A percentile compares a stretch with the other conserved stretches of the same genome.
Conservation (phyloP, 768 basidiomycete species). For the Termitomyces sp. region DNA sequence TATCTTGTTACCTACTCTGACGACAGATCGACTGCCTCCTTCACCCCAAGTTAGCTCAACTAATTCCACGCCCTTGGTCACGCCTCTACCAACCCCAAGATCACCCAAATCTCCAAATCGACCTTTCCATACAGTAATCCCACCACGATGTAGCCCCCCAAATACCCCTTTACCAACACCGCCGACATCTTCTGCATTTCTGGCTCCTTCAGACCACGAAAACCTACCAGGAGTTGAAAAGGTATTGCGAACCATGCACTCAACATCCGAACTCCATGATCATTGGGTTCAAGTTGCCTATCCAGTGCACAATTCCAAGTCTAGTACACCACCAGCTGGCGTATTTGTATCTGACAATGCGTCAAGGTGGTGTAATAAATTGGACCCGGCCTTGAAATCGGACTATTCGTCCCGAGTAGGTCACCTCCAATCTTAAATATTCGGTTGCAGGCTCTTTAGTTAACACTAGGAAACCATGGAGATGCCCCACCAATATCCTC, state of each 20-base stretch:
- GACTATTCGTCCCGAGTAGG: conserved; percentile 1
- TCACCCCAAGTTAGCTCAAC: conserved; percentile 26
- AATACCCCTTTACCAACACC: conserved; percentile 30
- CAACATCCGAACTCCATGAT: conserved; percentile 15
- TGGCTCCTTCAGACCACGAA: conserved; percentile 2
- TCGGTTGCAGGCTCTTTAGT: not conserved
- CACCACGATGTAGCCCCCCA: conserved; percentile 28
- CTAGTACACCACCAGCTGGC: conserved; percentile 14
- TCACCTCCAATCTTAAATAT: not conserved
- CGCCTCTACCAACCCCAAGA: conserved; percentile 22
- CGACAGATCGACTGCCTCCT: conserved; percentile 24
- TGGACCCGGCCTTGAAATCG: not conserved
- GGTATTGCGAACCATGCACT: conserved; percentile 16
- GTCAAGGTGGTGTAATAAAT: not conserved
- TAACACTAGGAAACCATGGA: conserved; percentile 5
- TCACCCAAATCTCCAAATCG: conserved; percentile 14
- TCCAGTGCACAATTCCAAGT: conserved; percentile 17
- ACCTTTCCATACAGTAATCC: conserved; percentile 20
- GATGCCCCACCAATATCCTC: not conserved
- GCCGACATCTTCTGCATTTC: conserved; percentile 15
- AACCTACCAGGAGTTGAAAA: not conserved
- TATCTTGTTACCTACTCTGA: conserved; percentile 24
- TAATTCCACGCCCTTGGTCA: conserved; percentile 37
- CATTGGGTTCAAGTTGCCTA: not conserved
- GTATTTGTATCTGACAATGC: not conserved